Conservation (phyloP, 2,329 filamentous ascomycete genomes). For the Cladosporium sp. region DNA sequence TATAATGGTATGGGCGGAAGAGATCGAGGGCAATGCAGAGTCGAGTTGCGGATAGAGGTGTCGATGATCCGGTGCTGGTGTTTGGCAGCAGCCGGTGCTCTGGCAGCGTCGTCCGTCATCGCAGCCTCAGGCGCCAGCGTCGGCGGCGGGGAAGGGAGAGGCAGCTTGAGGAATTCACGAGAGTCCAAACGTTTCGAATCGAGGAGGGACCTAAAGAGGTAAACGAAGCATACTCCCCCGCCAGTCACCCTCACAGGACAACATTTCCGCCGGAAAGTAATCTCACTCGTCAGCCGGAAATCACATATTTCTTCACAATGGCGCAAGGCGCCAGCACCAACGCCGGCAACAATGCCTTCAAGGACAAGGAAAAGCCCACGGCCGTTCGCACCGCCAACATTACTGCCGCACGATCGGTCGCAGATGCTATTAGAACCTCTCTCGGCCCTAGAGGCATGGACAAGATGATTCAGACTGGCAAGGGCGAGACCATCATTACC, state of each 20-base stretch:
- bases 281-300: not conserved
- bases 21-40: not conserved
- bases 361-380: constrained; percentile 96
- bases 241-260: not conserved
- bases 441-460: constrained; percentile 96
- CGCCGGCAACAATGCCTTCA: constrained; percentile 63
- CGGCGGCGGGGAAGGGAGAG: no score
- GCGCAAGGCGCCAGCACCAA: constrained; percentile 42
- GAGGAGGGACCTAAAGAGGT: not conserved
- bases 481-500: constrained; percentile 96
- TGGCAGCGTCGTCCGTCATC: no score
- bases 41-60: no score
- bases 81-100: no score
- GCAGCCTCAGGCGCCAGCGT: not conserved
- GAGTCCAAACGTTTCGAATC: not conserved
- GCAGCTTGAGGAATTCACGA: not conserved
- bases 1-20: not conserved
- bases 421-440: constrained; percentile 96
- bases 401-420: constrained; percentile 92
- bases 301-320: constrained; percentile 21
- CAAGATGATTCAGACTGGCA: constrained; percentile 98
- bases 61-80: no score
- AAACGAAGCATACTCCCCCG: not conserved
- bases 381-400: constrained; percentile 96
- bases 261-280: not conserved